These are phyloP conservation scores for Globisporangium carolinianum DNA, from an alignment of 352 stramenopile species.

Conservation along the genomic window DNA sequence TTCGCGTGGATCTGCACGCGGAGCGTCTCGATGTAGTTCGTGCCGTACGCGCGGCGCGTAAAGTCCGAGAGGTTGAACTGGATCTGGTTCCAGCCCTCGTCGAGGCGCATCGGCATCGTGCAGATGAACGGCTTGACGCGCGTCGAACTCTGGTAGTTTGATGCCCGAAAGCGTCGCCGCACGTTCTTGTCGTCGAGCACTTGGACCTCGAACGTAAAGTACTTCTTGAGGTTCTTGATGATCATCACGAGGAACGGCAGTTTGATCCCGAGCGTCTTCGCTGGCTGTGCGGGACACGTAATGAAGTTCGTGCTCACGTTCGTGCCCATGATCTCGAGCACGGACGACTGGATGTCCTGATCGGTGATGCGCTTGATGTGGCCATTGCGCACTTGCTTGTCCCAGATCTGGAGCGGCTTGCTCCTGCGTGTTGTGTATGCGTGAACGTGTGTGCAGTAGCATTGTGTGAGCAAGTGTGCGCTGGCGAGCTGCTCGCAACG, in stretches of 20 bases:
- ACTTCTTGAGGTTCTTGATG: constrained; percentile 99
- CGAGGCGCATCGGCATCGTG: constrained; percentile 97
- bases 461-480: neutral
- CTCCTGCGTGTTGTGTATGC: constrained; percentile 51
- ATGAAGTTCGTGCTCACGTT: constrained; percentile 98
- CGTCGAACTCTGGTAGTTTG: constrained; percentile 96
- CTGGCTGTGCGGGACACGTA: constrained; percentile 91
- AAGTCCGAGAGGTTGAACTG: constrained; percentile 98
- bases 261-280: constrained; percentile 96
- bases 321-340: constrained; percentile 98
- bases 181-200: constrained; percentile 98
- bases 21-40: constrained; percentile 97
- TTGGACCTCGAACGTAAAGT: constrained; percentile 98
- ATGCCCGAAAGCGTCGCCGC: constrained; percentile 92
- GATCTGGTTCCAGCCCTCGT: constrained; percentile 98
- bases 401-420: constrained; percentile 98
- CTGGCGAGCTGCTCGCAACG: neutral
- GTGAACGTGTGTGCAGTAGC: neutral
- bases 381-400: constrained; percentile 96
- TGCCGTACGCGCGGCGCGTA: constrained; percentile 94
- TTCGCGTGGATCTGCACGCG: constrained; percentile 97
- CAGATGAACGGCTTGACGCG: constrained; percentile 98
- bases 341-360: constrained; percentile 96
- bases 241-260: constrained; percentile 98
- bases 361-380: constrained; percentile 99